Conservation (phyloP, 805 yeast species). For the Yamadazyma sp. region DNA sequence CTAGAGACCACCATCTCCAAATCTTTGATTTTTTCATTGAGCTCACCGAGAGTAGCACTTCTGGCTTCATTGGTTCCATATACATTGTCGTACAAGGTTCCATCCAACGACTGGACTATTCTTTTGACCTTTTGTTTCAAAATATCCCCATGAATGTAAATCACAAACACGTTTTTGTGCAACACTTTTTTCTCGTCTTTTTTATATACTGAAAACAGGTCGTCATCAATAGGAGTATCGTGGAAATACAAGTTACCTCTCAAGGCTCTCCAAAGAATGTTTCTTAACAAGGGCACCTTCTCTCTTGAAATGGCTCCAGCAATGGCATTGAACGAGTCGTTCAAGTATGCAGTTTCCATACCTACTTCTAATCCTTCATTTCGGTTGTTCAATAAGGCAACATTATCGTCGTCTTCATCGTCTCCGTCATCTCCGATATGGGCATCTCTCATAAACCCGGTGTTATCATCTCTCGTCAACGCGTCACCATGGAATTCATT, state of each 20-base stretch:
- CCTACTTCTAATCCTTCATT: slow-evolving; percentile 24
- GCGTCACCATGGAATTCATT: slow-evolving; percentile 28
- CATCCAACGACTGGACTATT: slow-evolving; percentile 41
- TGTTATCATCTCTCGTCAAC: slow-evolving; percentile 8
- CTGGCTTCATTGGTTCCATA: slow-evolving; percentile 30
- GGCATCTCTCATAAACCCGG: slow-evolving; percentile 4
- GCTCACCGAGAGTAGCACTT: slow-evolving; percentile 25
- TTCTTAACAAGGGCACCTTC: slow-evolving; percentile 37
- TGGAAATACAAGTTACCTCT: slow-evolving; percentile 43
- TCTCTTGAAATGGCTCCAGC: slow-evolving; percentile 37
- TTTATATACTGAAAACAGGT: slow-evolving; percentile 4
- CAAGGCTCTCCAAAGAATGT: slow-evolving; percentile 43
- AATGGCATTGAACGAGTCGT: slow-evolving; percentile 30
- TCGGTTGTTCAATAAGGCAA: slow-evolving; percentile 17
- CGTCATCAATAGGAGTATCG: slow-evolving; percentile 32
- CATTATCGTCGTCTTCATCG: slow-evolving; percentile 30
- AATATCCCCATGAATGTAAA: slow-evolving; percentile 42
- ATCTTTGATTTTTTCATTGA: slow-evolving; percentile 34
- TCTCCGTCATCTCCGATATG: slow-evolving; percentile 11
- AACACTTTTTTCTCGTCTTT: slow-evolving; percentile 17
- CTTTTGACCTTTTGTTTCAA: slow-evolving; percentile 33
- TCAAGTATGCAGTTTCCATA: slow-evolving; percentile 19
- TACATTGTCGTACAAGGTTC: slow-evolving; percentile 36
- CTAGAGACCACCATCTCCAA: slow-evolving; percentile 31
- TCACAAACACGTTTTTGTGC: slow-evolving; percentile 37